A percentile compares a stretch with the other conserved stretches of the same genome.
These are phyloP conservation scores for Aspergillus hiratsukae DNA, from an alignment of 2,329 filamentous ascomycete species.

Conservation along the genomic window DNA sequence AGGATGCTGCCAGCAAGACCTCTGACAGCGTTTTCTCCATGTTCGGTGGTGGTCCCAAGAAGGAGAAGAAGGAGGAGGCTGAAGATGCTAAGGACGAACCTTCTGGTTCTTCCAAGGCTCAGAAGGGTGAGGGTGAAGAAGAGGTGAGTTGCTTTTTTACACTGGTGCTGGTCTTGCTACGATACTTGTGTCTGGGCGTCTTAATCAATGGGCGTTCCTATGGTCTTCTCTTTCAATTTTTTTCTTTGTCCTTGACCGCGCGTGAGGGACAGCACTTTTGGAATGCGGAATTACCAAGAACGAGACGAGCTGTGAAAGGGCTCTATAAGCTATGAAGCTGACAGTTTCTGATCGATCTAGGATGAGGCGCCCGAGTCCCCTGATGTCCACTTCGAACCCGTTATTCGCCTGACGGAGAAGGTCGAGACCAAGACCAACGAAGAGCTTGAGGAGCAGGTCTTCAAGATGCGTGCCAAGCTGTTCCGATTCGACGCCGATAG, in stretches of 20 bases:
- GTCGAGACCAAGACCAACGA: conserved; percentile 97
- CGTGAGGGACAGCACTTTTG: neutral
- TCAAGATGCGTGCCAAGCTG: conserved; percentile 99
- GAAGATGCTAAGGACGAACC: conserved; percentile 78
- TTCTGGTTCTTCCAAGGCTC: conserved; percentile 82
- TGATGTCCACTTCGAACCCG: conserved; percentile 95
- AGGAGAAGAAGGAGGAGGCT: conserved; percentile 80
- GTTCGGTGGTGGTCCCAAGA: conserved; percentile 97
- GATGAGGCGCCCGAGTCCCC: conserved; percentile 80
- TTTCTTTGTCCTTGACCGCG: neutral
- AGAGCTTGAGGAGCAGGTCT: conserved; percentile 92
- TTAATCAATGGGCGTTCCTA: neutral
- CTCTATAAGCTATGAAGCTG: neutral
- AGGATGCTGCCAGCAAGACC: conserved; percentile 39
- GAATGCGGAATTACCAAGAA: neutral
- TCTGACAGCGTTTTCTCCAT: conserved; percentile 79
- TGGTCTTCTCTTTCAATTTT: conserved; percentile 6
- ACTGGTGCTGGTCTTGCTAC: conserved; percentile 9
- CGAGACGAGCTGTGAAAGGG: neutral
- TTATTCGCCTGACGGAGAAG: conserved; percentile 93
- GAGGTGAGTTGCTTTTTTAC: conserved; percentile 42
- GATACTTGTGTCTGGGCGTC: neutral
- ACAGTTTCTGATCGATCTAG: conserved; percentile 23
- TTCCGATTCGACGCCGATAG: conserved; percentile 94
- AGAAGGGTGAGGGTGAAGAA: conserved; percentile 58